Conservation (phyloP, 108 stramenopile species). For the Aureococcus anophagefferens region DNA sequence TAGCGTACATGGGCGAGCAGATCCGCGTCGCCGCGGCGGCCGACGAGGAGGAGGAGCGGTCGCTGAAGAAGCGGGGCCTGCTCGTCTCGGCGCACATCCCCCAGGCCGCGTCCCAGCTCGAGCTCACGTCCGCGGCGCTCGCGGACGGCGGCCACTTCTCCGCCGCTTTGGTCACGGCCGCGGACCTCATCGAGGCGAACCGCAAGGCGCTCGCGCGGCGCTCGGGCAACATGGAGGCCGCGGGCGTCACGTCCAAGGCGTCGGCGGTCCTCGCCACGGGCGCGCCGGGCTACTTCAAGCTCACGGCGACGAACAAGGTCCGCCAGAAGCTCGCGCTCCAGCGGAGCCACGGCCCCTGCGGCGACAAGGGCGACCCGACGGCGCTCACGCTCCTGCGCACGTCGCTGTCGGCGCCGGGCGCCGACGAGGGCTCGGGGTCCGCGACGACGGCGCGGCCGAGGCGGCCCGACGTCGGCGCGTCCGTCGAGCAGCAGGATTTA, state of each 20-base stretch:
- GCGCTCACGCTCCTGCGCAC: not conserved
- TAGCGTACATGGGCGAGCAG: not conserved
- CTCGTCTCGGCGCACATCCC: not conserved
- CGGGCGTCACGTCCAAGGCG: not conserved
- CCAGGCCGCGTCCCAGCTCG: not conserved
- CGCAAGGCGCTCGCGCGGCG: not conserved
- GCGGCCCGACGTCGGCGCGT: no score
- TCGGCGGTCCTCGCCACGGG: not conserved
- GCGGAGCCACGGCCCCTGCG: not conserved
- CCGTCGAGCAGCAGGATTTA: not conserved
- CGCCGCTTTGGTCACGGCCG: not conserved
- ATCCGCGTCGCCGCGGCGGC: not conserved
- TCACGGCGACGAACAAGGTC: not conserved
- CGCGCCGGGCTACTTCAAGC: constrained; percentile 4
- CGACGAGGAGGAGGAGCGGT: not conserved
- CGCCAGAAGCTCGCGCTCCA: not conserved
- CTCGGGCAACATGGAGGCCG: not conserved
- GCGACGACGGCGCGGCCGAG: not conserved
- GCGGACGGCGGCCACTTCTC: constrained; percentile 1
- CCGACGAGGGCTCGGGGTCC: not conserved
- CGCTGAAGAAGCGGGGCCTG: not conserved
- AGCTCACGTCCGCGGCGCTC: not conserved
- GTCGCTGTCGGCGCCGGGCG: not conserved
- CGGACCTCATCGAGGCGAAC: constrained; percentile 3
- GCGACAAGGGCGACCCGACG: not conserved